Base-by-base conservation (phyloP, 2,329 filamentous ascomycete genomes). In the Hypomyces rosellus region DNA sequence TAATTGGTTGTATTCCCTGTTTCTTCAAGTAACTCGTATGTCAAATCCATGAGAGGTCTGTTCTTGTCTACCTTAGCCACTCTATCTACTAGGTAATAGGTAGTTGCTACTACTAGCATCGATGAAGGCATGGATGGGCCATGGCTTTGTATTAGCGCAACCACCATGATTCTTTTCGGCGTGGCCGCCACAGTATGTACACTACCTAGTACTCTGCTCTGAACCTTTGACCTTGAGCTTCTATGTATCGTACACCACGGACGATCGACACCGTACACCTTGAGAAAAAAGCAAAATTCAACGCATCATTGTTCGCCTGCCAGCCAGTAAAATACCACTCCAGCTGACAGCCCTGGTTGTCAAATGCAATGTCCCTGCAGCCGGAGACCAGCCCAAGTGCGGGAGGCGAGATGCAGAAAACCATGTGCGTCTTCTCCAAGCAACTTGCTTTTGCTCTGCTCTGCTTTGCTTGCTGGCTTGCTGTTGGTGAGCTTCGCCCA, bases 401-500 rank as follows among this genome's bases (percentile, higher is more conserved):
- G 14, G 25, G 41, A 41, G 38, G 38, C 38, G 38, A 41, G 38
- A 18, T 41, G 38, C 38, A 41, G 38, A 41, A 41, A 16, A 12
- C 3, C 14, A 20, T 41, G 16, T 41, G 25, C 25, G 8, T 30
- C n/a, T 30, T 11, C 9, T 11, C 25, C 25, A 30, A 30, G 25
- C 22, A 30, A 30, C 20, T 20, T 20, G 20, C 20, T 20, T n/a
- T n/a, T n/a, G n/a, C n/a, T n/a, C n/a, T n/a, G n/a, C n/a, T n/a
- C n/a, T n/a, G n/a, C n/a, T n/a, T n/a, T 20, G 5, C 20, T 5
- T 20, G 20, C 20, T 20, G 3, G 20, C 20, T 20, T 20, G 25
- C 25, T 11, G 37, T 18, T 39, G 16, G n/a, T 39, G n/a, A 53
- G 47, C 50, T 55, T 58, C 8, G 3, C 5, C 20, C 20, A 3